phyloP scores from a whole-genome alignment of 495 filamentous ascomycete species.

The Aspergillus asperescens region DNA sequence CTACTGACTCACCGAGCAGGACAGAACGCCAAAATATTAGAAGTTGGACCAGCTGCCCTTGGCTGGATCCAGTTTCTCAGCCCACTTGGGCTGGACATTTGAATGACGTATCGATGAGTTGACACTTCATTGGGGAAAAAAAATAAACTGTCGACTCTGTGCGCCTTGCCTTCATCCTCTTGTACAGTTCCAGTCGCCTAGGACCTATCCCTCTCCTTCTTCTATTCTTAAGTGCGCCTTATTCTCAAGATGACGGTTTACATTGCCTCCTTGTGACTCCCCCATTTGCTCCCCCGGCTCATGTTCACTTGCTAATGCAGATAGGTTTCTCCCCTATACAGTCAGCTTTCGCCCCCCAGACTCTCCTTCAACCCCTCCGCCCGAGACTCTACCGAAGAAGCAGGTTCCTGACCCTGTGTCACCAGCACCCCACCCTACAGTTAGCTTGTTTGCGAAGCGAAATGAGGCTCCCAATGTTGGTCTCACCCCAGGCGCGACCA shows the following conservation, averaged over 20 bases:
- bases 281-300: background rate
- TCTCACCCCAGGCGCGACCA: constrained; percentile 56
- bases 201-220: constrained; percentile 18
- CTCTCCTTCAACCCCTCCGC: constrained; percentile 19
- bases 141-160: no score
- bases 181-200: no score
- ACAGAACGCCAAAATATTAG: background rate
- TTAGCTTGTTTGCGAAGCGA: constrained; percentile 38
- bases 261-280: constrained; percentile 67
- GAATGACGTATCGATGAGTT: constrained; percentile 42
- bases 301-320: constrained; percentile 6
- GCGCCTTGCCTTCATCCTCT: background rate
- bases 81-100: constrained; percentile 2
- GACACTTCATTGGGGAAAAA: background rate
- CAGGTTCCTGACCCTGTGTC: constrained; percentile 20
- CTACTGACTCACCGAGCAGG: background rate
- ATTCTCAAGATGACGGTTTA: constrained; percentile 68
- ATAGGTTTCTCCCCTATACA: constrained; percentile 85
- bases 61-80: constrained; percentile 1
- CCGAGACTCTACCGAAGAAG: constrained; percentile 33
- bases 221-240: constrained; percentile 1
- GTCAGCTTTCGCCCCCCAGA: constrained; percentile 60
- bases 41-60: background rate
- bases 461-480: constrained; percentile 35
- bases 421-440: constrained; percentile 34